Evolutionary conservation across 2,329 filamentous ascomycete genomes (phyloP), one percentile per base, ranked within the genome.

Genomic region (Pestalotiopsis sp.): DNA sequence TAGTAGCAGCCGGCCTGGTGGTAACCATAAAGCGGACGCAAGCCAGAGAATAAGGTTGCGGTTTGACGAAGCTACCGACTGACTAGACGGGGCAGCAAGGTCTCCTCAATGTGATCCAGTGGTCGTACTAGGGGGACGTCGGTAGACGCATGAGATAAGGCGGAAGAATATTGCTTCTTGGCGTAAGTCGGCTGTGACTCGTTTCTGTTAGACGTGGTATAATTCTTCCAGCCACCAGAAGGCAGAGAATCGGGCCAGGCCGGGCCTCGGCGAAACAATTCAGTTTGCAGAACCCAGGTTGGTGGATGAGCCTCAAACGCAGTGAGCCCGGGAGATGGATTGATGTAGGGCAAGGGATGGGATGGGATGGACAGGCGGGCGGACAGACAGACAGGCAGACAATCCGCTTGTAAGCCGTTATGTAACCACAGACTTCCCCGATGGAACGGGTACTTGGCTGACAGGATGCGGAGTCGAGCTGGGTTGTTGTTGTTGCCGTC

Each of bases 141-240:
- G 45, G 67, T 36, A 23, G 38, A 56, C 36, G 49, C 27, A 64
- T 38, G 63, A 62, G 65, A 69, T 65, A 67, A 62, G 56, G 65
- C 56, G 64, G 72, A 70, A 72, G 58, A 71, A 73, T 71, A 70
- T 68, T 23, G 27, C 17, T 64, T 59, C 66, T 61, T 67, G 70
- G 68, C 65, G 62, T 52, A 62, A 59, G 65, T 56, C 57, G 69
- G 68, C 25, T 68, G 61, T 69, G 69, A 69, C 67, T 71, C 41
- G 70, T 70, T 70, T 71, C 65, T 68, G 39, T 45, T 63, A 69
- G 70, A 73, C 49, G 49, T 64, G 72, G 69, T 72, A 76, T 76
- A 76, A 76, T 76, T 77, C 67, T 77, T 76, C 75, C 74, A 76
- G 74, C 75, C 73, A 76, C 74, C 74, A 74, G 69, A 74, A 70